A percentile compares a stretch with the other conserved stretches of the same genome.
Conservation (phyloP, 495 filamentous ascomycete genomes). For the Xylaria flabelliformis region DNA sequence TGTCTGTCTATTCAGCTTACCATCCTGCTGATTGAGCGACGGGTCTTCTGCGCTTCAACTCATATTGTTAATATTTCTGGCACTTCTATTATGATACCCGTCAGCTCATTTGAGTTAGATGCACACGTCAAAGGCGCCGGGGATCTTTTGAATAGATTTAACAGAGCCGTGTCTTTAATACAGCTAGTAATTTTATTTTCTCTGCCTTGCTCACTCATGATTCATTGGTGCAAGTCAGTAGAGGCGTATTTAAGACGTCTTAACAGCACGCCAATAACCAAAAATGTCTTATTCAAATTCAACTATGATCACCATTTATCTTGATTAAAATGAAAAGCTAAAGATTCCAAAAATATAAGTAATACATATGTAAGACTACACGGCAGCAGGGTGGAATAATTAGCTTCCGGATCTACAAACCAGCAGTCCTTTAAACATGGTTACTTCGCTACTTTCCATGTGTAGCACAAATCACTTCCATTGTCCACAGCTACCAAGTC, state of each 20-base stretch:
- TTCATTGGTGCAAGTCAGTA: not conserved
- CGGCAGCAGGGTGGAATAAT: no score
- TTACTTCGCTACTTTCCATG: not conserved
- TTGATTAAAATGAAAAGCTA: not conserved
- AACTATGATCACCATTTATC: not conserved
- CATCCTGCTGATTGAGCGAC: not conserved
- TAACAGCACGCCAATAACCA: not conserved
- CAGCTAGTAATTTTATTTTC: not conserved
- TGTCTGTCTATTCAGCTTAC: not conserved
- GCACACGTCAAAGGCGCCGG: not conserved
- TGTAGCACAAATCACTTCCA: not conserved
- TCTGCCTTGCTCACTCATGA: not conserved
- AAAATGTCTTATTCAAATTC: not conserved
- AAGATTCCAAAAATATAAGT: no score
- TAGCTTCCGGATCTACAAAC: no score
- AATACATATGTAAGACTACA: no score
- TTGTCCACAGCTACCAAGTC: not conserved
- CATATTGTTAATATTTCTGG: not conserved
- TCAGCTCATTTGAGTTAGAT: not conserved
- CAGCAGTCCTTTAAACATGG: no score
- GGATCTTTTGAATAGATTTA: not conserved
- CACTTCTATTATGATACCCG: slow-evolving; percentile 3
- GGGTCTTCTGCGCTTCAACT: not conserved
- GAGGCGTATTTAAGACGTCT: not conserved
- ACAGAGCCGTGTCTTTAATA: not conserved